Base-by-base conservation (phyloP, 2,329 filamentous ascomycete species). In the Pseudogymnoascus sp. region DNA sequence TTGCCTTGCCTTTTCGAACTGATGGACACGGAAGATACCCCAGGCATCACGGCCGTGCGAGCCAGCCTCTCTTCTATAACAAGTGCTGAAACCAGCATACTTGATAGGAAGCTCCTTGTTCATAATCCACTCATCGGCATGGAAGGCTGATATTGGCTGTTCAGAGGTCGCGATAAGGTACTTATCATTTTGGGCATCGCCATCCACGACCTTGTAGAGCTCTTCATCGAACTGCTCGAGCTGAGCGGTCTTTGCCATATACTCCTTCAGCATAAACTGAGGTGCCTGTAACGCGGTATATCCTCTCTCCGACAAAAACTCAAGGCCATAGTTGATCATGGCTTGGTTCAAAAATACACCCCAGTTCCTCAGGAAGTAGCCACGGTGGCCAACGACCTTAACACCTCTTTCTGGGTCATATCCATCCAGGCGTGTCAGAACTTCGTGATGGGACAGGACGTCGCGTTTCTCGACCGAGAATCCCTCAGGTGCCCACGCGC, bases 241-340 rank as follows among this genome's bases (percentile, higher is more conserved):
- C 78, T 99, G 95, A 2, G 95, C 95, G 0, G 95, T 99, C 82
- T 97, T 97, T 65, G 90, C 93, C 95, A 99, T 99, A 75, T 91
- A 88, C 60, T 96, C 90, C 76, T 90, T 90, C 67, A 93, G 84
- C 90, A 97, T 96, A 81, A 99, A 96, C 73, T 91, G 92, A 1
- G 93, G 93, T 1, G 93, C 89, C 73, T 95, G 90, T 68, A 93
- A 86, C 7, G 90, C 88, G 31, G 83, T 91, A 77, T 92, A 96
- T 63, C 89, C 92, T 76, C 88, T 89, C 70, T 84, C 81, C 75
- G 85, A 85, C 63, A 97, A 85, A 75, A 96, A 97, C 72, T 96
- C 89, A 59, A 97, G 81, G 62, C 93, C 93, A 74, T 97, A 99
- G 78, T 96, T 96, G 77, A 97, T 88, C 61, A 99, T 83, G 1